Evolutionary conservation across 495 filamentous ascomycete genomes (phyloP).

Genomic region (Glarea lozoyensis): DNA sequence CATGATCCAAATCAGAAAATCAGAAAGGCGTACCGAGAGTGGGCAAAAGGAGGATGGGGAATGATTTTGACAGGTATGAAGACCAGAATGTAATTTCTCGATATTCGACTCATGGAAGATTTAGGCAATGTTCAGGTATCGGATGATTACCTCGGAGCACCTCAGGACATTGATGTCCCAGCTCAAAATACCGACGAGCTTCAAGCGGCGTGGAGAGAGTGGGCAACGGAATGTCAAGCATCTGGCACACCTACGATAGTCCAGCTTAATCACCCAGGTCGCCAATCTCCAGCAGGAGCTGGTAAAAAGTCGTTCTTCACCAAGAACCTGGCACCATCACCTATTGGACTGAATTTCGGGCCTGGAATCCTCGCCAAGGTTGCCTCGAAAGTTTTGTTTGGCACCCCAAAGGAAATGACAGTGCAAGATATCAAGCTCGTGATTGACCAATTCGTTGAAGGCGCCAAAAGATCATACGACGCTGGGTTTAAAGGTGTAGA

Average conservation of each 20-base stretch:
- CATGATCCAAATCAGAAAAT: conserved; percentile 47
- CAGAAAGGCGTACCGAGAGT: conserved; percentile 32
- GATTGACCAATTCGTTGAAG: conserved; percentile 33
- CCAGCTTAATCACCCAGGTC: conserved; percentile 51
- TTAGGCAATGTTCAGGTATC: conserved; percentile 49
- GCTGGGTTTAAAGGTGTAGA: conserved; percentile 49
- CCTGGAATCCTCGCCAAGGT: conserved; percentile 27
- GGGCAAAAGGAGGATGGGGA: conserved; percentile 45
- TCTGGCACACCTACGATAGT: conserved; percentile 41
- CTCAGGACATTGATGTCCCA: conserved; percentile 19
- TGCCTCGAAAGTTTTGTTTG: conserved; percentile 29
- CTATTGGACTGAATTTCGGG: conserved; percentile 35
- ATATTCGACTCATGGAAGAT: conserved; percentile 2
- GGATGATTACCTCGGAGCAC: conserved; percentile 34
- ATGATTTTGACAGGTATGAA: conserved; percentile 37
- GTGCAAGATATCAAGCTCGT: conserved; percentile 43
- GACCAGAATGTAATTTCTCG: conserved; percentile 19
- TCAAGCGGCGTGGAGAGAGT: conserved; percentile 33
- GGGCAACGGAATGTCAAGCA: conserved; percentile 35
- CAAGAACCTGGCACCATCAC: conserved; percentile 38
- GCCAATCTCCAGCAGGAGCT: conserved; percentile 40
- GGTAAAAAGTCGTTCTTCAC: conserved; percentile 38
- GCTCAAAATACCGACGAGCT: conserved; percentile 16
- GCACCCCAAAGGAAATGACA: conserved; percentile 38
- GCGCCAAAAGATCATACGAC: conserved; percentile 36